Conservation (phyloP, 106 monocot genomes). For the Phalaenopsis equestris region DNA sequence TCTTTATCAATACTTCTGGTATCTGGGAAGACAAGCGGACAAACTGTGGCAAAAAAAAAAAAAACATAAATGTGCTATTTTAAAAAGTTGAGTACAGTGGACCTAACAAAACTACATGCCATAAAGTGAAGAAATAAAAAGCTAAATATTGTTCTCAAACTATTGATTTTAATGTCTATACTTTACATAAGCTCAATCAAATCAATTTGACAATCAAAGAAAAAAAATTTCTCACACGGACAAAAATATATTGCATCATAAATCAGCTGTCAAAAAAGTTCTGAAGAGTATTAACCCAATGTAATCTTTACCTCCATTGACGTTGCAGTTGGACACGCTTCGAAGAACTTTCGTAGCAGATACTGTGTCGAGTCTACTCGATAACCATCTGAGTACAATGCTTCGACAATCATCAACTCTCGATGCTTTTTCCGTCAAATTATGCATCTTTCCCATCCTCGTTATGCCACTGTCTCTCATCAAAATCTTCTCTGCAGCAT, state of each 20-base stretch:
- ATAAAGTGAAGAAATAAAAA: background rate
- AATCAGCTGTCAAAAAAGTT: background rate
- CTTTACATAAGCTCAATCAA: background rate
- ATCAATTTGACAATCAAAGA: background rate
- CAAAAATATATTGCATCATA: background rate
- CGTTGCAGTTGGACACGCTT: conserved; percentile 89
- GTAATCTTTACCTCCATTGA: conserved; percentile 63
- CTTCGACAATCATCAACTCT: conserved; percentile 63
- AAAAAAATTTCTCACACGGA: background rate
- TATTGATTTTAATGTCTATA: background rate
- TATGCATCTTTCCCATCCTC: conserved; percentile 18
- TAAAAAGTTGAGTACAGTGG: background rate
- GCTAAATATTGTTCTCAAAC: background rate
- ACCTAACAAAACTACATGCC: background rate
- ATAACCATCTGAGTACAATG: conserved; percentile 87
- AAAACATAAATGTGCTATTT: background rate
- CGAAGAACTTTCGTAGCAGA: conserved; percentile 73
- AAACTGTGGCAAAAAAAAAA: conserved; percentile 38
- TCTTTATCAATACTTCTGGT: conserved; percentile 41
- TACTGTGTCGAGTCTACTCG: conserved; percentile 57
- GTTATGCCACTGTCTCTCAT: conserved; percentile 41
- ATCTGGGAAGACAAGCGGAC: conserved; percentile 79
- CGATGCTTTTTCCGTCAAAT: conserved; percentile 18
- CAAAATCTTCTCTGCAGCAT: conserved; percentile 62
- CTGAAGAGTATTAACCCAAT: background rate